Evolutionary conservation across 768 basidiomycete genomes (phyloP).

Genomic region (Tylopilus plumbeoviolaceoides): DNA sequence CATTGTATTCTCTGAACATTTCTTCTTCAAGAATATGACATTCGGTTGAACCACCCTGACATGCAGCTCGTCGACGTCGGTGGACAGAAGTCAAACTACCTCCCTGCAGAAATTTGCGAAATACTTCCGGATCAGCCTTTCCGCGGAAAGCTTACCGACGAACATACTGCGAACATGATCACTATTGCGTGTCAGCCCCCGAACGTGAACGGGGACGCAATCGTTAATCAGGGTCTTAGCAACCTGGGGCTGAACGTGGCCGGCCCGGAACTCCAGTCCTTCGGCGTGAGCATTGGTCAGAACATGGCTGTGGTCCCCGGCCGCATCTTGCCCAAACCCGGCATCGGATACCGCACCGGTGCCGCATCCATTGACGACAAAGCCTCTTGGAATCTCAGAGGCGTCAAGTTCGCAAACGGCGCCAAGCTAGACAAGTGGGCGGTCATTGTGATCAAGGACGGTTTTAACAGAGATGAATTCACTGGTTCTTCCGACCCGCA

Average conservation of each 20-base stretch:
- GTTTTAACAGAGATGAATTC: constrained; percentile 58
- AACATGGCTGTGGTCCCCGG: constrained; percentile 56
- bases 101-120: constrained; percentile 48
- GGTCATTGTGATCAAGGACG: constrained; percentile 65
- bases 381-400: constrained; percentile 52
- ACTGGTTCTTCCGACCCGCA: constrained; percentile 47
- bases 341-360: constrained; percentile 37
- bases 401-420: constrained; percentile 57
- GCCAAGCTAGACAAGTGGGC: constrained; percentile 58
- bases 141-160: constrained; percentile 51
- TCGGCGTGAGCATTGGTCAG: constrained; percentile 43
- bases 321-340: constrained; percentile 44
- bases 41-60: constrained; percentile 35
- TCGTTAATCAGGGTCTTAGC: constrained; percentile 39
- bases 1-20: not conserved
- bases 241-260: constrained; percentile 39
- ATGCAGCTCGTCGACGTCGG: constrained; percentile 49
- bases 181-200: constrained; percentile 46
- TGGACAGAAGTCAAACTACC: constrained; percentile 36
- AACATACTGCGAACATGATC: constrained; percentile 52
- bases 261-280: constrained; percentile 35
- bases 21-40: constrained; percentile 38
- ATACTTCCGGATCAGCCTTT: constrained; percentile 41
- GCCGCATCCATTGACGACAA: constrained; percentile 36
- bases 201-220: constrained; percentile 44